Evolutionary conservation across 768 basidiomycete species (phyloP), one percentile per base, ranked within the genome.

Genomic region (Tulasnella sp.): DNA sequence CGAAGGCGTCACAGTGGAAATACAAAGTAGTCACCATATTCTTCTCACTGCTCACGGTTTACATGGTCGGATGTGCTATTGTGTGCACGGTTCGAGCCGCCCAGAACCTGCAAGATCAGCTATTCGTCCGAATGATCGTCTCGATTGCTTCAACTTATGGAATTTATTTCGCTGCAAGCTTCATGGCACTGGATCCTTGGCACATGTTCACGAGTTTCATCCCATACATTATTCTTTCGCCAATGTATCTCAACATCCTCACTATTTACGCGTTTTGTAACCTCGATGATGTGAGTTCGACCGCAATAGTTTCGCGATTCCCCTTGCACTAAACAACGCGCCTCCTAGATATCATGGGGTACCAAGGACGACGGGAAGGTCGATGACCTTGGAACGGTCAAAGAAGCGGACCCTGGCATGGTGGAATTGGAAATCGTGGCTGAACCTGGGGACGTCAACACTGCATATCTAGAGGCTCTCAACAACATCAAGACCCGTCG

Each of bases 161-260:
- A 79, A 91, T 93, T 49, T 97, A 93, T 83, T 85, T 91, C 6
- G 84, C 91, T 42, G 88, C 92, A 64, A 91, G 91, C 78, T 79
- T 97, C 49, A 84, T 98, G 52, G 93, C 94, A 0, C 88, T 96
- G 76, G 97, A 99, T 83, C 96, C 97, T 4, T 96, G 94, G 94
- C 97, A 99, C 83, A 90, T 99, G 85, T 69, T 97, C 78, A 98
- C 96, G 11, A 95, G 93, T 80, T 95, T 96, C 81, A 79, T 91
- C 17, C 94, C 93, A 71, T 99, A 97, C 81, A 83, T 98, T 81
- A 84, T 98, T 25, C 87, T 97, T 74, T 93, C 91, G 2, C 94
- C 96, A 36, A 90, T 89, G 37, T 93, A 92, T 79, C 87, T 93
- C 81, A 92, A 91, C 81, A 86, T 93, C 77, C 83, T 93, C 74